These are phyloP conservation scores for Fragosphaeria purpurea DNA, from an alignment of 2,329 filamentous ascomycete species.

Conservation along the genomic window DNA sequence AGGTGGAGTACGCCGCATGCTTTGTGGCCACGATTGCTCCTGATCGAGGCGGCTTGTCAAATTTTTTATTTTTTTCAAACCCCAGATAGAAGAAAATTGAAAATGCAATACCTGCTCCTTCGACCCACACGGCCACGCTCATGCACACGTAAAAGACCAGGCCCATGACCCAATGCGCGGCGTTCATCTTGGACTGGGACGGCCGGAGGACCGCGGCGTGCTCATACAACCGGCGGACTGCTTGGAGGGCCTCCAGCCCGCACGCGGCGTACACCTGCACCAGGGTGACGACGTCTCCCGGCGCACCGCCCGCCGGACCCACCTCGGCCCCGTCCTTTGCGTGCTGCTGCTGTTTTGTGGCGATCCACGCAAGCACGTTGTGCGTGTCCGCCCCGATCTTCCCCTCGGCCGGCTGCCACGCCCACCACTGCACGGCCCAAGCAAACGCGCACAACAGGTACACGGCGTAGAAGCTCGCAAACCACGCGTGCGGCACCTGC, in stretches of 20 bases:
- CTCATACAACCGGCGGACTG: slow-evolving; percentile 65
- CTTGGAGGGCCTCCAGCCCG: slow-evolving; percentile 67
- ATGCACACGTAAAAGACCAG: slow-evolving; percentile 66
- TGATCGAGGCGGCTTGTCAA: neutral
- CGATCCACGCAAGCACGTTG: neutral
- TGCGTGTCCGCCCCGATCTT: neutral
- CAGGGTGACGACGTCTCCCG: slow-evolving; percentile 40
- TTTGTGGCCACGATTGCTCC: slow-evolving; percentile 17
- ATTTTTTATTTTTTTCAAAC: too few species aligned
- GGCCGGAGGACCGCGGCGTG: slow-evolving; percentile 54
- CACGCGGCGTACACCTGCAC: slow-evolving; percentile 57
- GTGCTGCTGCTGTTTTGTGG: neutral
- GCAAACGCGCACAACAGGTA: slow-evolving; percentile 61
- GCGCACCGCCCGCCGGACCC: slow-evolving; percentile 3
- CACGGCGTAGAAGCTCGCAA: slow-evolving; percentile 74
- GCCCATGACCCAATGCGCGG: slow-evolving; percentile 73
- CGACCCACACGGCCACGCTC: slow-evolving; percentile 72
- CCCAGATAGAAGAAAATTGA: slow-evolving; percentile 28
- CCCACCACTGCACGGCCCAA: slow-evolving; percentile 56
- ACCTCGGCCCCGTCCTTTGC: neutral
- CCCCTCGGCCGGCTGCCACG: slow-evolving; percentile 17
- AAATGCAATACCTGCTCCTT: slow-evolving; percentile 60
- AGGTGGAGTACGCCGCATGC: slow-evolving; percentile 11
- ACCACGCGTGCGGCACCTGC: slow-evolving; percentile 66
- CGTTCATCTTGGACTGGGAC: slow-evolving; percentile 71